Evolutionary conservation across 2,329 filamentous ascomycete genomes (phyloP), one percentile per base, ranked within the genome.

Genomic region (Penicillium oxalicum): DNA sequence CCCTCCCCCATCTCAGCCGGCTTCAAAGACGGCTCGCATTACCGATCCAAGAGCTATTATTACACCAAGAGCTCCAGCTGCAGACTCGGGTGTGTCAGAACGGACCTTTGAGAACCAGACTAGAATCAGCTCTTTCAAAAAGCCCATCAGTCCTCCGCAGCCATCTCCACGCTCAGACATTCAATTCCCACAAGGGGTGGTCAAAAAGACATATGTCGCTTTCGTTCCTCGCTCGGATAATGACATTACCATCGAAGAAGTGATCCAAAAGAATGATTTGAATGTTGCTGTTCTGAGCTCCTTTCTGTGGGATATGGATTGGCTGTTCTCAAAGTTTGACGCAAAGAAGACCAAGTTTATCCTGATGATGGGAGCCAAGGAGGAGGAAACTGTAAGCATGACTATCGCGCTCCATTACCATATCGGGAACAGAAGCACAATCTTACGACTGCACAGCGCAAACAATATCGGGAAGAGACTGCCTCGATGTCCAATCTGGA

Each of bases 221-320:
- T 83, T 84, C 2, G 81, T 79, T 54, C 72, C 77, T 1, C 77
- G 87, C 33, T 74, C 66, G 0, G 74, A 73, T 4, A 79, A 90
- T 52, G 88, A 95, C 53, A 88, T 97, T 63, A 93, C 83, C 51
- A 83, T 97, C 36, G 88, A 95, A 60, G 90, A 96, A 65, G 80
- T 96, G 0, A 69, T 96, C 1, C 86, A 95, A 64, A 84, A 81
- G 52, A 70, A 80, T 1, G 77, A 83, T 9, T 74, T 97, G 7
- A 74, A 87, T 44, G 79, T 89, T 35, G 91, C 88, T 1, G 79
- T 97, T 0, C 71, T 97, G 4, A 95, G 90, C 58, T 88, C 91
- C 0, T 97, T 87, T 58, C 82, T 91, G 63, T 93, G 88, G 83
- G 86, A 97, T 54, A 79, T 85, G 11, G 78, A 86, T 27, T 96